Conservation (phyloP, 129 eudicot species). For the Apium graveolens region DNA sequence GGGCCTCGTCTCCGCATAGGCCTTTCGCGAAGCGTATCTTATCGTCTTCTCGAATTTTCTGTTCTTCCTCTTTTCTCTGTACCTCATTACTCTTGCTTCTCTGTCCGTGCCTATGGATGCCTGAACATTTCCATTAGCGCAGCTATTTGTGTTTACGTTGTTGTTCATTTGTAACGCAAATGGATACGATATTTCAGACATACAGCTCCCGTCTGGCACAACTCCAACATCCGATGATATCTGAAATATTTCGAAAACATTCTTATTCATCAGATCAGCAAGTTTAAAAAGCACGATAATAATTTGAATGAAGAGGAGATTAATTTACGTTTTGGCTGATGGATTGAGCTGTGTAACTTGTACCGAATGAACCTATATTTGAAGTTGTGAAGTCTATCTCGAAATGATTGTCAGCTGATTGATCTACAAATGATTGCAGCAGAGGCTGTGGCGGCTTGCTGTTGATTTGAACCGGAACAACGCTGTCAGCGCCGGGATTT, state of each 20-base stretch:
- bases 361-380: slow-evolving; percentile 33
- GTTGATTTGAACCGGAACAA: slow-evolving; percentile 49
- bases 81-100: slow-evolving; percentile 80
- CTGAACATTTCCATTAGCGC: slow-evolving; percentile 10
- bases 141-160: slow-evolving; percentile 3
- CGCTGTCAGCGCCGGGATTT: slow-evolving; percentile 42
- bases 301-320: background rate
- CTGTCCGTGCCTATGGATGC: slow-evolving; percentile 31
- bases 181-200: slow-evolving; percentile 59
- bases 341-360: slow-evolving; percentile 29
- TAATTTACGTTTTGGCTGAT: slow-evolving; percentile 47
- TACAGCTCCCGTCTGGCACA: slow-evolving; percentile 65
- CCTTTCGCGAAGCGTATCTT: slow-evolving; percentile 83
- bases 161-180: slow-evolving; percentile 22
- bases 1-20: slow-evolving; percentile 78
- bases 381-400: slow-evolving; percentile 75
- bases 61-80: slow-evolving; percentile 86
- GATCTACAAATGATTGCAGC: slow-evolving; percentile 3
- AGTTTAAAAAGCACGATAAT: too few species aligned
- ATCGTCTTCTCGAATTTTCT: slow-evolving; percentile 74
- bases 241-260: slow-evolving; percentile 61
- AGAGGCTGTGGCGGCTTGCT: background rate
- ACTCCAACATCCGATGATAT: slow-evolving; percentile 67
- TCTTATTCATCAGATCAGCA: background rate
- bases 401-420: slow-evolving; percentile 35